These are phyloP conservation scores for Ascochyta rabiei DNA, from an alignment of 2,329 filamentous ascomycete species.

Conservation along the genomic window DNA sequence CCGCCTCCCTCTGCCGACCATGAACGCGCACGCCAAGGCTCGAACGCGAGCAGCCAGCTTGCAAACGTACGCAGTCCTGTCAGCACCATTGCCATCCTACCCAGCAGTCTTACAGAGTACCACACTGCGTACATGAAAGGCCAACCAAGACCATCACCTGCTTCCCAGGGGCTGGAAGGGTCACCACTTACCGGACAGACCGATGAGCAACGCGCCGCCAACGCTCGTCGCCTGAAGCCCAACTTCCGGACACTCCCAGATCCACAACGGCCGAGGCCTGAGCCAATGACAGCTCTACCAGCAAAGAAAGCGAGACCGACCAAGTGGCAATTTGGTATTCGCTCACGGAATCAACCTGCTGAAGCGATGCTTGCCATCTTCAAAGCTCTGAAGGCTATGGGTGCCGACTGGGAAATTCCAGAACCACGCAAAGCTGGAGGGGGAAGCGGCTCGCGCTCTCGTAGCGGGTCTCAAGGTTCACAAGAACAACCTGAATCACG, in stretches of 20 bases:
- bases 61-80: slow-evolving; percentile 50
- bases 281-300: slow-evolving; percentile 62
- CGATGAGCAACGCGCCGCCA: slow-evolving; percentile 75
- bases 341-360: slow-evolving; percentile 89
- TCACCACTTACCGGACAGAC: slow-evolving; percentile 53
- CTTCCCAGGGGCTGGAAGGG: slow-evolving; percentile 29
- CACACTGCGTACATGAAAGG: slow-evolving; percentile 90
- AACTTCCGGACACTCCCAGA: slow-evolving; percentile 75
- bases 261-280: slow-evolving; percentile 58
- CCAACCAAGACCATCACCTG: slow-evolving; percentile 46
- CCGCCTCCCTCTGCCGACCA: slow-evolving; percentile 32
- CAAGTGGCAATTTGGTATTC: slow-evolving; percentile 97
- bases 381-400: slow-evolving; percentile 84
- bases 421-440: slow-evolving; percentile 50
- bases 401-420: slow-evolving; percentile 80
- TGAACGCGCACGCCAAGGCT: slow-evolving; percentile 53
- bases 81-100: slow-evolving; percentile 89
- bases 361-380: slow-evolving; percentile 96
- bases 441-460: slow-evolving; percentile 44
- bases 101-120: slow-evolving; percentile 87
- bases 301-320: slow-evolving; percentile 77
- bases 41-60: slow-evolving; percentile 50
- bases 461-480: slow-evolving; percentile 36
- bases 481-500: slow-evolving; percentile 39
- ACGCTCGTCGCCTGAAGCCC: slow-evolving; percentile 79